Evolutionary conservation across 768 basidiomycete genomes (phyloP).

Genomic region (Mycena venus): DNA sequence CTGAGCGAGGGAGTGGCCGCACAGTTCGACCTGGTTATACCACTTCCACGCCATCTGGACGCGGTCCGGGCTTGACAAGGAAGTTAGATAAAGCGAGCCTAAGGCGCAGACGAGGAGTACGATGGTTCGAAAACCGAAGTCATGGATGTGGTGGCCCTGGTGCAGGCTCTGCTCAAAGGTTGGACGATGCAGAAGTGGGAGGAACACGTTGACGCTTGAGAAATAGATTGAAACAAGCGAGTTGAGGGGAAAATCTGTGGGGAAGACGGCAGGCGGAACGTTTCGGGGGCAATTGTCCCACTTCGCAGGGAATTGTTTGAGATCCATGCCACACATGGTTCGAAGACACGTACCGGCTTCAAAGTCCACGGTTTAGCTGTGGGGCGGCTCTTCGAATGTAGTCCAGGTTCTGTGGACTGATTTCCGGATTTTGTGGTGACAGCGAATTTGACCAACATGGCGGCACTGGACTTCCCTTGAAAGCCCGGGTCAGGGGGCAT

Average conservation of each 20-base stretch:
- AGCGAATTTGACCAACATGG: not conserved
- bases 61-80: not conserved
- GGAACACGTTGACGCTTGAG: slow-evolving; percentile 47
- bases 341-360: not conserved
- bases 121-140: slow-evolving; percentile 54
- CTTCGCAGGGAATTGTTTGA: not conserved
- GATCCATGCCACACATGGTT: not conserved
- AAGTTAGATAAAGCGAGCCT: slow-evolving; percentile 44
- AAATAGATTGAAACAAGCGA: slow-evolving; percentile 67
- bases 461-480: slow-evolving; percentile 9
- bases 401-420: not conserved
- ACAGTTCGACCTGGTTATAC: slow-evolving; percentile 8
- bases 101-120: slow-evolving; percentile 67
- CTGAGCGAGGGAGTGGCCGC: not conserved
- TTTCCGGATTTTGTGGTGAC: not conserved
- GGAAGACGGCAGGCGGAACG: not conserved
- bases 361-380: not conserved
- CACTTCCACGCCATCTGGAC: not conserved
- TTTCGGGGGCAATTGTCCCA: not conserved
- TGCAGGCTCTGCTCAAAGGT: slow-evolving; percentile 57
- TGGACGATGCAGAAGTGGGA: slow-evolving; percentile 66
- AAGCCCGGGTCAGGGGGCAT: not conserved
- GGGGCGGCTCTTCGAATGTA: not conserved
- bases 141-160: slow-evolving; percentile 51
- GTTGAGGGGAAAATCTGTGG: slow-evolving; percentile 41